Percentiles rank a stretch among this genome's conserved stretches.
Conservation (phyloP, 352 stramenopile species). For the Globisporangium alternatum region DNA sequence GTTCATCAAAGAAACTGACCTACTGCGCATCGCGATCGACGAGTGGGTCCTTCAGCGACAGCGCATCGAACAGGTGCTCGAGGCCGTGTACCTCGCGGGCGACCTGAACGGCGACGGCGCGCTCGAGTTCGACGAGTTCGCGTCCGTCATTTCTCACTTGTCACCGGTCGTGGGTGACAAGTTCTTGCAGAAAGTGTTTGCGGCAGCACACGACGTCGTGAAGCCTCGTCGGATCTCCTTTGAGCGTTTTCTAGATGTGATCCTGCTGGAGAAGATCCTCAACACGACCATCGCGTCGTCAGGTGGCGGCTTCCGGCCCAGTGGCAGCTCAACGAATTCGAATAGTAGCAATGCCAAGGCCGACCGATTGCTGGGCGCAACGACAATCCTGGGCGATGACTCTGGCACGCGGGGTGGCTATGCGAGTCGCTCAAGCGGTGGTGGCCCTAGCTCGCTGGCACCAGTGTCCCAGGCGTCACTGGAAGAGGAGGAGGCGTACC, state of each 20-base stretch:
- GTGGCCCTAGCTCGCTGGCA: background rate
- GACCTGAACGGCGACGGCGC: conserved; percentile 66
- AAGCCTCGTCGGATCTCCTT: conserved; percentile 66
- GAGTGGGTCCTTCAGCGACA: conserved; percentile 49
- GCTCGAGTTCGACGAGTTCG: conserved; percentile 77
- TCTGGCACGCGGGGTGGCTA: background rate
- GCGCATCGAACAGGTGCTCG: conserved; percentile 65
- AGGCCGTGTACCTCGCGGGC: conserved; percentile 64
- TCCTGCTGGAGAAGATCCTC: conserved; percentile 51
- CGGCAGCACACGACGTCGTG: conserved; percentile 51
- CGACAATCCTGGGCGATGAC: conserved; percentile 14
- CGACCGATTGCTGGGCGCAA: background rate
- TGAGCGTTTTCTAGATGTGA: conserved; percentile 51
- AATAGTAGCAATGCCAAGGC: conserved; percentile 11
- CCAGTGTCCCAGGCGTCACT: background rate
- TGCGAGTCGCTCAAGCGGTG: background rate
- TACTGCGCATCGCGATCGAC: conserved; percentile 58
- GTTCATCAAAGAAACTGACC: conserved; percentile 59
- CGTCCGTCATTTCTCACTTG: conserved; percentile 52
- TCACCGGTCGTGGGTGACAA: conserved; percentile 50
- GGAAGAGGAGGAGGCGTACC: conserved; percentile 70
- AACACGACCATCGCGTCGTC: conserved; percentile 22
- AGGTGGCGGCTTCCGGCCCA: background rate
- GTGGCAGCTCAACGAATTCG: background rate
- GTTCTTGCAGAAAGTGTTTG: conserved; percentile 59